phyloP scores from a whole-genome alignment of 2,329 filamentous ascomycete genomes.

The Elsinoe perseae region DNA sequence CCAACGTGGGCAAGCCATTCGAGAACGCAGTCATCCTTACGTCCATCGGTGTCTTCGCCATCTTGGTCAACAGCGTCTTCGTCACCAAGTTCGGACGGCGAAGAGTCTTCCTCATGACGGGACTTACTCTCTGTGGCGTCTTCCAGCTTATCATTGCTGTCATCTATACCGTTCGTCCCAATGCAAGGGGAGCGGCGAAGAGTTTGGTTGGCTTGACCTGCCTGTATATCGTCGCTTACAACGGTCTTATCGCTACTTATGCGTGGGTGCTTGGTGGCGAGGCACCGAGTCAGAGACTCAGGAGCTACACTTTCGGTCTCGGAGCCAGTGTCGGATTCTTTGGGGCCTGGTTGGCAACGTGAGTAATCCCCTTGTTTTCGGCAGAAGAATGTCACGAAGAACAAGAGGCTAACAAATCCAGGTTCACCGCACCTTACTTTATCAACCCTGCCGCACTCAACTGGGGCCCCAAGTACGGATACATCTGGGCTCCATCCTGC shows the following conservation, averaged over 20 bases:
- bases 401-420: neutral
- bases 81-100: slow-evolving; percentile 48
- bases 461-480: slow-evolving; percentile 53
- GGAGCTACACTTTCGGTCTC: slow-evolving; percentile 49
- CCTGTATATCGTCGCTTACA: slow-evolving; percentile 49
- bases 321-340: slow-evolving; percentile 49
- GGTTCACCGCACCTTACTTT: slow-evolving; percentile 52
- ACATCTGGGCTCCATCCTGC: slow-evolving; percentile 45
- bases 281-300: slow-evolving; percentile 49
- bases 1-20: slow-evolving; percentile 48
- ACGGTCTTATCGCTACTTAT: slow-evolving; percentile 46
- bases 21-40: slow-evolving; percentile 50
- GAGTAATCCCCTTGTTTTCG: neutral
- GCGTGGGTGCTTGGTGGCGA: slow-evolving; percentile 53
- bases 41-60: slow-evolving; percentile 48
- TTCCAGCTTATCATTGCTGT: slow-evolving; percentile 49
- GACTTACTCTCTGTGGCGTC: slow-evolving; percentile 46
- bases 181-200: slow-evolving; percentile 34
- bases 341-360: slow-evolving; percentile 49
- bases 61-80: slow-evolving; percentile 47
- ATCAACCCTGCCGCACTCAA: slow-evolving; percentile 48
- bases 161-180: slow-evolving; percentile 42
- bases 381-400: neutral
- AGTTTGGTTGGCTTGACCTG: slow-evolving; percentile 47
- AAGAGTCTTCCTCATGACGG: slow-evolving; percentile 45